phyloP scores from a whole-genome alignment of 768 basidiomycete species.

The Auricularia sp. region DNA sequence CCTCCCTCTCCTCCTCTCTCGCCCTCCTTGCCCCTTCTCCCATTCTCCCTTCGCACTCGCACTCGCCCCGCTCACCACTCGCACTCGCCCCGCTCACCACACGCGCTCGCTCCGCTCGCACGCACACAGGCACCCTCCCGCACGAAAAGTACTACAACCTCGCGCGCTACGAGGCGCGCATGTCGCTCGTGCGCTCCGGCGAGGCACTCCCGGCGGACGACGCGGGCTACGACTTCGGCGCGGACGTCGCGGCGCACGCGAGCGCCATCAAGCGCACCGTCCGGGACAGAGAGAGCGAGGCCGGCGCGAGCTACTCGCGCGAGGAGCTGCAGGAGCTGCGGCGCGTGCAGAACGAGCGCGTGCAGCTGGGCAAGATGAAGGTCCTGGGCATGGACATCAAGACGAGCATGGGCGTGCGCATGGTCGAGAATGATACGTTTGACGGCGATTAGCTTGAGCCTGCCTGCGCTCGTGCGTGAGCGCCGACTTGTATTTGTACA shows the following conservation, averaged over 20 bases:
- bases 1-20: constrained; percentile 10
- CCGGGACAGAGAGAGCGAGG: constrained; percentile 58
- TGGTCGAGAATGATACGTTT: constrained; percentile 58
- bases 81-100: too few species aligned
- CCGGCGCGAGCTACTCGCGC: constrained; percentile 37
- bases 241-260: constrained; percentile 70
- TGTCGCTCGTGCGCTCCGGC: constrained; percentile 76
- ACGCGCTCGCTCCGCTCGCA: too few species aligned
- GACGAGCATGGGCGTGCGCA: constrained; percentile 74
- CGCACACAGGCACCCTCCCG: constrained; percentile 65
- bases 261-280: constrained; percentile 59
- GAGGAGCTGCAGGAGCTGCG: constrained; percentile 77
- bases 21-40: too few species aligned
- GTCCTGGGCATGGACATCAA: constrained; percentile 81
- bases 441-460: constrained; percentile 25
- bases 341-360: constrained; percentile 74
- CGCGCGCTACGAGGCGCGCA: constrained; percentile 72
- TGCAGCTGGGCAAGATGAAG: constrained; percentile 73
- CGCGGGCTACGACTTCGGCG: constrained; percentile 61
- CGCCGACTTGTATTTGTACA: too few species aligned
- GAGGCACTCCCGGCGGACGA: constrained; percentile 30
- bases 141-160: constrained; percentile 95
- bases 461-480: too few species aligned
- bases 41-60: too few species aligned
- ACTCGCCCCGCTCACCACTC: too few species aligned